These are phyloP conservation scores for Trichoderma gracile DNA, from an alignment of 2,329 filamentous ascomycete species.

Conservation along the genomic window DNA sequence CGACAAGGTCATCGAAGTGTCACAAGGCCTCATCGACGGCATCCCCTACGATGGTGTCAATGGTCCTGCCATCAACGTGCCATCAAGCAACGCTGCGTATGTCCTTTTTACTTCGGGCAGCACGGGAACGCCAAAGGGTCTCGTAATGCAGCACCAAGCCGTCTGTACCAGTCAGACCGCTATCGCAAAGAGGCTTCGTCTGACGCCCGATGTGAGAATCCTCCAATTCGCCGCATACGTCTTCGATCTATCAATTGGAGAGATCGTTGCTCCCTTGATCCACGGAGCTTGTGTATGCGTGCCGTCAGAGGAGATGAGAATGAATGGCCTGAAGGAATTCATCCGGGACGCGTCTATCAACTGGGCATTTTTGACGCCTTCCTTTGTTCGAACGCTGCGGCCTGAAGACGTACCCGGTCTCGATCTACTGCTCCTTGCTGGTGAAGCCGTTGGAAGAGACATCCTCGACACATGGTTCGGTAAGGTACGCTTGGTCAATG, in stretches of 20 bases:
- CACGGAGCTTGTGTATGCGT: constrained; percentile 21
- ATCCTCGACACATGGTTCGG: constrained; percentile 20
- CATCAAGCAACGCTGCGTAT: constrained; percentile 28
- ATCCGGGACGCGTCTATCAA: constrained; percentile 3
- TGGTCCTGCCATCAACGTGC: background rate
- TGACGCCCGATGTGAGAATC: background rate
- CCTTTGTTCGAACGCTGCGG: constrained; percentile 38
- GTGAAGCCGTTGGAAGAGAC: constrained; percentile 22
- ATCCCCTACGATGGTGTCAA: background rate
- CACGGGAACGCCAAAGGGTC: constrained; percentile 57
- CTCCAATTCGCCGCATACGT: constrained; percentile 28
- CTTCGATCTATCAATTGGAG: constrained; percentile 26
- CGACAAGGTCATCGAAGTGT: constrained; percentile 6
- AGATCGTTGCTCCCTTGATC: constrained; percentile 19
- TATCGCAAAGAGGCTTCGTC: constrained; percentile 3
- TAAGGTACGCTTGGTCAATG: constrained; percentile 23
- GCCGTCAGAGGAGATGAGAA: constrained; percentile 22
- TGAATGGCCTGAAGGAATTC: constrained; percentile 10
- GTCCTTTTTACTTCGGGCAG: constrained; percentile 59
- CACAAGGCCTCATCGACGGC: background rate
- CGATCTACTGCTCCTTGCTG: constrained; percentile 46
- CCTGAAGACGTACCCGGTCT: constrained; percentile 45
- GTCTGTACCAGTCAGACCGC: constrained; percentile 17
- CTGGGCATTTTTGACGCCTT: constrained; percentile 21
- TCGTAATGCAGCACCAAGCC: constrained; percentile 15